Conservation (phyloP, 257 asterid species). For the Salvia miltiorrhiza region DNA sequence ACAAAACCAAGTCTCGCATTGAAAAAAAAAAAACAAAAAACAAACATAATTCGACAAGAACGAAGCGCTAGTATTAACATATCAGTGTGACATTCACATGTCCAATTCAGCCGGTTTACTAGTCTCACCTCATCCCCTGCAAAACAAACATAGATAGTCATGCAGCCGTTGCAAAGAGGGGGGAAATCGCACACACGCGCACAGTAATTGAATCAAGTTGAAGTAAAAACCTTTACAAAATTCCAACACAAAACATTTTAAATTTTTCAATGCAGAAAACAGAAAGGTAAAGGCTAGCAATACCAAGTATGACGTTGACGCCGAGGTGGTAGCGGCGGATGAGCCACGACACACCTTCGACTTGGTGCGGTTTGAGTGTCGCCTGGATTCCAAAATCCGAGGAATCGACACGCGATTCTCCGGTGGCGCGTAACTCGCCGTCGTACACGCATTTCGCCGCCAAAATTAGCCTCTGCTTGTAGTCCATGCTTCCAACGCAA, state of each 20-base stretch:
- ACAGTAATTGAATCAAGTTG: background rate
- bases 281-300: background rate
- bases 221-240: background rate
- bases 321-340: conserved; percentile 72
- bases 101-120: conserved; percentile 10
- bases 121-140: conserved; percentile 94
- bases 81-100: conserved; percentile 1
- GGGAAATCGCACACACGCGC: background rate
- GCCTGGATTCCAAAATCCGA: conserved; percentile 56
- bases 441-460: conserved; percentile 73
- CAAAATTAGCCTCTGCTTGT: conserved; percentile 59
- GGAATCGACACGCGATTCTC: conserved; percentile 22
- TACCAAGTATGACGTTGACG: conserved; percentile 92
- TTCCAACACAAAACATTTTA: background rate
- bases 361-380: conserved; percentile 78
- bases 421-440: conserved; percentile 42
- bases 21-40: background rate
- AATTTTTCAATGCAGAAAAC: background rate
- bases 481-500: conserved; percentile 47
- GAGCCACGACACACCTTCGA: conserved; percentile 88
- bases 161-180: background rate
- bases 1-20: background rate
- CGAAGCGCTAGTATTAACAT: background rate
- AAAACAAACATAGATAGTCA: conserved; percentile 9
- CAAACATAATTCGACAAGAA: background rate